These are phyloP conservation scores for Sarcodon aspratus DNA, from an alignment of 768 basidiomycete species.

Conservation along the genomic window DNA sequence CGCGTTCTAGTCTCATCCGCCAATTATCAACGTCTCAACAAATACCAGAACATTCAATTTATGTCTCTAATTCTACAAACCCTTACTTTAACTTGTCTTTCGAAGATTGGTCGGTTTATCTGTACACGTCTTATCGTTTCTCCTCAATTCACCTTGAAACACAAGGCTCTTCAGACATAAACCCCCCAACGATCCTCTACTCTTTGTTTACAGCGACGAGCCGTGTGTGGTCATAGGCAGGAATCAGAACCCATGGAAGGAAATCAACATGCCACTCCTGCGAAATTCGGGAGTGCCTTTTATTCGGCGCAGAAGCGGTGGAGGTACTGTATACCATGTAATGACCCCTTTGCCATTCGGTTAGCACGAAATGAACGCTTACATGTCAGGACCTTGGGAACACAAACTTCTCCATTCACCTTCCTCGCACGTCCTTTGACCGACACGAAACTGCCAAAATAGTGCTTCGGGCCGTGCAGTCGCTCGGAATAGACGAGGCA, in stretches of 20 bases:
- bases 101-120: conserved; percentile 66
- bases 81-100: conserved; percentile 86
- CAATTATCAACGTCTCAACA: background rate
- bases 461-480: conserved; percentile 64
- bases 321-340: conserved; percentile 95
- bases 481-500: conserved; percentile 60
- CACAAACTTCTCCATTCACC: conserved; percentile 92
- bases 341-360: conserved; percentile 4
- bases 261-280: conserved; percentile 67
- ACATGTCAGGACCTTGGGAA: conserved; percentile 83
- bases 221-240: conserved; percentile 91
- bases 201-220: conserved; percentile 78
- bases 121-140: background rate
- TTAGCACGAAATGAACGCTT: background rate
- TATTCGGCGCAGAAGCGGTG: conserved; percentile 80
- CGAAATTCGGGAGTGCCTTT: conserved; percentile 49
- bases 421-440: conserved; percentile 74
- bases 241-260: conserved; percentile 99
- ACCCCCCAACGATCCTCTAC: conserved; percentile 49
- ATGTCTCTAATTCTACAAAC: conserved; percentile 65
- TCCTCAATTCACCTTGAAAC: conserved; percentile 9
- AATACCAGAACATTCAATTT: conserved; percentile 35
- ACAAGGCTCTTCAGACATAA: conserved; percentile 74
- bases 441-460: conserved; percentile 66
- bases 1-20: background rate